Conservation (phyloP, 371 early-diverging fungal species). For the Mortierella sp. region DNA sequence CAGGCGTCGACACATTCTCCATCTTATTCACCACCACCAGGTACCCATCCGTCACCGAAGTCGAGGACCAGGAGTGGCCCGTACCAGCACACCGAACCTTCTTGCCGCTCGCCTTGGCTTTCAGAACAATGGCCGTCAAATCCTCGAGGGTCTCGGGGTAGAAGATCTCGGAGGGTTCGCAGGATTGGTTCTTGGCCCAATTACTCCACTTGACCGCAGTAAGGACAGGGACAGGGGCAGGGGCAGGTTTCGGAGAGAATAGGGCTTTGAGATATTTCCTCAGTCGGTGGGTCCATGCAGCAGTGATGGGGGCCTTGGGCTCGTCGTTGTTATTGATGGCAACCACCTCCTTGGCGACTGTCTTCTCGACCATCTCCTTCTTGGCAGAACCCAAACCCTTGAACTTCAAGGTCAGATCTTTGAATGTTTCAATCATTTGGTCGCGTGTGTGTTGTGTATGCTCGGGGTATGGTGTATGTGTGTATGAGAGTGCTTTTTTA, state of each 20-base stretch:
- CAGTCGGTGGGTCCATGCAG: too few relatives aligned
- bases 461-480: too few relatives aligned
- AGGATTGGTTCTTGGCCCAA: slow-evolving; percentile 35
- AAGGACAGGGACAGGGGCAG: not conserved
- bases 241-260: not conserved
- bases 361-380: too few relatives aligned
- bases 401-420: too few relatives aligned
- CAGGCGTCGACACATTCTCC: slow-evolving; percentile 16
- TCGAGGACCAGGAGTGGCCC: slow-evolving; percentile 42
- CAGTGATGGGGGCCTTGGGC: slow-evolving; percentile 7
- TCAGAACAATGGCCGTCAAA: slow-evolving; percentile 23
- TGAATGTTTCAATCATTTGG: too few relatives aligned
- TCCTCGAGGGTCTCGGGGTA: slow-evolving; percentile 40
- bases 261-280: not conserved
- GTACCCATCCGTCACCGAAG: slow-evolving; percentile 30
- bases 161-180: slow-evolving; percentile 36
- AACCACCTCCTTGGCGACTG: too few relatives aligned
- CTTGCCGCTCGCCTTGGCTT: slow-evolving; percentile 21
- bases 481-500: too few relatives aligned
- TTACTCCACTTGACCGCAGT: slow-evolving; percentile 22
- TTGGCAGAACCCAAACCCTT: too few relatives aligned
- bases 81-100: slow-evolving; percentile 38
- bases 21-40: slow-evolving; percentile 38
- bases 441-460: not conserved
- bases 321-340: not conserved